Evolutionary conservation across 208 protist genomes (phyloP), one percentile per base, ranked within the genome.

Genomic region (Leishmania lainsoni): DNA sequence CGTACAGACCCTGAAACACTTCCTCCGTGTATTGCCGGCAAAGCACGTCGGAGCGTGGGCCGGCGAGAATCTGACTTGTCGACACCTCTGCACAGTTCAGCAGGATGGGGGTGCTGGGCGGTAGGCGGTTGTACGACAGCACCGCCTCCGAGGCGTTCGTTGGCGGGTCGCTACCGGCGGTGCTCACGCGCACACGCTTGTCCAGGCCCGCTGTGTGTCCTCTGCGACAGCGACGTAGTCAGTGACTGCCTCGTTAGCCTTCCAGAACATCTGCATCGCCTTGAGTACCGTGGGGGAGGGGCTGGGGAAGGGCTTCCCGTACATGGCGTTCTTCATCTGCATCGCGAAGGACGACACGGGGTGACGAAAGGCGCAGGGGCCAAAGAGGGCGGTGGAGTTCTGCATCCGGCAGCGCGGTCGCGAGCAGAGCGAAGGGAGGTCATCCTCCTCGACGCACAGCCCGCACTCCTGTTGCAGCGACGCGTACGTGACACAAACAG

Each of bases 401-500:
- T 93, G 90, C 77, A 88, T 78, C n/a, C 65, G 56, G 83, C 90
- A 93, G 48, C 82, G 82, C 39, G 88, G 86, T 17, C 88, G 86
- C 35, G 88, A 84, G 79, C 90, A 93, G 49, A 88, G 84, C 22
- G 87, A 85, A 0, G 84, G 48, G 29, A 89, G 39, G 49, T 79
- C 81, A 56, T 81, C 81, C 17, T 85, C 87, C 70, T 93, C 90
- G 32, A 84, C 66, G 65, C 88, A 91, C n/a, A 82, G 59, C 65
- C 90, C 90, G 72, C 90, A 93, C 76, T 91, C 88, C 76, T 88
- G 84, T 70, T 88, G 45, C 16, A 91, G 71, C 6, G 90, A 87
- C 32, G 76, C 87, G 69, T 90, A 76, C 12, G 90, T 93, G 66
- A 93, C 85, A 68, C 90, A 93, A 35, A 93, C 90, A 59, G 85